These are phyloP conservation scores for Castanospermum australe DNA, from an alignment of 306 rosid species.

Conservation along the genomic window DNA sequence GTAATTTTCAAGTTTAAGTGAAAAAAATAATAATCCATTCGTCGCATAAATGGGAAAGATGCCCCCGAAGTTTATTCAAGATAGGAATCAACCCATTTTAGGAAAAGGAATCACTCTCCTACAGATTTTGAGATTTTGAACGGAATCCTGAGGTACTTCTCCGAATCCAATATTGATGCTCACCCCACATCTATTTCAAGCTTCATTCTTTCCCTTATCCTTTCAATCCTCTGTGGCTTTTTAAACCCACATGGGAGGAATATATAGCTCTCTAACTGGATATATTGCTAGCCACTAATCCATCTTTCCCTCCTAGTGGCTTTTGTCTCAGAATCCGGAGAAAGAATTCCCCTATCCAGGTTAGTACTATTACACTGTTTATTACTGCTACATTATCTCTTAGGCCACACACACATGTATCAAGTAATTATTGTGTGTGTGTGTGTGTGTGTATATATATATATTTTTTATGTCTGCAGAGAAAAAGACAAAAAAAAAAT, in stretches of 20 bases:
- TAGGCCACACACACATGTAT: neutral
- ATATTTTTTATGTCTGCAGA: neutral
- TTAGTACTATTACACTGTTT: neutral
- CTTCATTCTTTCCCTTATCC: neutral
- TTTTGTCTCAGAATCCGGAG: neutral
- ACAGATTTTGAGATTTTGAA: constrained; percentile 28
- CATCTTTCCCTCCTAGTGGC: neutral
- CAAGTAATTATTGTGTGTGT: no score
- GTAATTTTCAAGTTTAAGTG: neutral
- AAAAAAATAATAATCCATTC: constrained; percentile 23
- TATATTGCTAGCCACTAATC: neutral
- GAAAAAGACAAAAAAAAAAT: neutral
- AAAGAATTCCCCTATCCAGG: neutral
- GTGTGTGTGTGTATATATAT: no score
- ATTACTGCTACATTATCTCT: neutral
- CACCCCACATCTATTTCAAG: neutral
- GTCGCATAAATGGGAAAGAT: constrained; percentile 27
- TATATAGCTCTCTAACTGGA: neutral
- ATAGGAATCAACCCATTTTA: constrained; percentile 23
- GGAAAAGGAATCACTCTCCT: constrained; percentile 18
- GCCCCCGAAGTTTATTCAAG: constrained; percentile 2
- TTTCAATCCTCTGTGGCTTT: neutral
- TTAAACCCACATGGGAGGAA: neutral
- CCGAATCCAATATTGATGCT: constrained; percentile 23
- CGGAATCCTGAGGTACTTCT: constrained; percentile 32